These are phyloP conservation scores for Pythium utonaiense DNA, from an alignment of 352 stramenopile genomes.

Conservation along the genomic window DNA sequence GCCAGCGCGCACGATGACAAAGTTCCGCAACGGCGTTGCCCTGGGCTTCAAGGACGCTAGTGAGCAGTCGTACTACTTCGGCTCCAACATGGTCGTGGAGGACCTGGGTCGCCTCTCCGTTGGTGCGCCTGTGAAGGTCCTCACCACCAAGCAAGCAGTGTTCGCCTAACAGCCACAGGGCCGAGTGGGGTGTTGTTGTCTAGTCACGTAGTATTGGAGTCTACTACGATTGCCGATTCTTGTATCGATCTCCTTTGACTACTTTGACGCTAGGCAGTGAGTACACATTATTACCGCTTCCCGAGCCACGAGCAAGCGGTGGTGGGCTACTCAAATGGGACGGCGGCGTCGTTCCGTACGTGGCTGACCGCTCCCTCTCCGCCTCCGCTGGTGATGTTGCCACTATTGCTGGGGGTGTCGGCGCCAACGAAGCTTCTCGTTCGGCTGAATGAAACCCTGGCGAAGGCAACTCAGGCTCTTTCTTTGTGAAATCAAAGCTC, in stretches of 20 bases:
- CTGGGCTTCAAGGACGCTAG: slow-evolving; percentile 58
- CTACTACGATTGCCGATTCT: slow-evolving; percentile 23
- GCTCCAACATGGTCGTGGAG: slow-evolving; percentile 70
- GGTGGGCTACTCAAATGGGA: slow-evolving; percentile 1
- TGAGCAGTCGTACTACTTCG: slow-evolving; percentile 66
- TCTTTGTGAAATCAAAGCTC: neutral
- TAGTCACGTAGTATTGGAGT: neutral
- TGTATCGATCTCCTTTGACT: slow-evolving; percentile 42
- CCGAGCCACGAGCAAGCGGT: neutral
- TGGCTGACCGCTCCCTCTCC: neutral
- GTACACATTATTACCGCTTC: slow-evolving; percentile 21
- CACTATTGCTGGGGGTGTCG: neutral
- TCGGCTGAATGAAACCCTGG: neutral
- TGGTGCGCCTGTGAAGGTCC: slow-evolving; percentile 50
- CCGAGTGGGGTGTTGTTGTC: neutral
- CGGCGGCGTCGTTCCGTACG: no score
- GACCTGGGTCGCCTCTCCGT: slow-evolving; percentile 30
- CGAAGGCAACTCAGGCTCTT: slow-evolving; percentile 1
- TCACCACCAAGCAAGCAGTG: slow-evolving; percentile 62
- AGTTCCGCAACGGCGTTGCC: slow-evolving; percentile 50
- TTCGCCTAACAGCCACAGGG: slow-evolving; percentile 33
- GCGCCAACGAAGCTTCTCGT: neutral
- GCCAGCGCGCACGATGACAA: slow-evolving; percentile 45
- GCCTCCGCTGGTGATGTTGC: neutral
- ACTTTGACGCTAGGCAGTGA: slow-evolving; percentile 50